These are phyloP conservation scores for Picochlorum sp. DNA, from an alignment of 139 green algal genomes.

Conservation along the genomic window DNA sequence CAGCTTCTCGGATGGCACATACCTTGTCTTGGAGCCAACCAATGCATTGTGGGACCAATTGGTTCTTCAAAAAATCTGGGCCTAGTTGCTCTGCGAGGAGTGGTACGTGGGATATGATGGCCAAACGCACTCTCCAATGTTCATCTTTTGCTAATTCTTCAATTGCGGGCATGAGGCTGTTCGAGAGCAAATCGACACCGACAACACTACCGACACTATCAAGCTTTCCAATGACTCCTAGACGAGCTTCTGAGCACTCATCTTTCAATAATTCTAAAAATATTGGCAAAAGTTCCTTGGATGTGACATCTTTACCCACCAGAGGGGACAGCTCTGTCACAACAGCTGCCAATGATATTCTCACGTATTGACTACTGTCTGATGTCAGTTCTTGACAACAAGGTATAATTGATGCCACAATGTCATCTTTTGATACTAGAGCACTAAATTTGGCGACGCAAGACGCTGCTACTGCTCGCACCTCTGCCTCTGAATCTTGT, in stretches of 20 bases:
- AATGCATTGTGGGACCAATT: conserved; percentile 91
- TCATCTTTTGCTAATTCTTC: conserved; percentile 95
- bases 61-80: conserved; percentile 57
- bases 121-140: conserved; percentile 96
- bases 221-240: conserved; percentile 98
- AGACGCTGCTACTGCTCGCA: conserved; percentile 60
- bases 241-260: conserved; percentile 87
- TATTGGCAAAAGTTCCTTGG: conserved; percentile 88
- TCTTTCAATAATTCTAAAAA: conserved; percentile 93
- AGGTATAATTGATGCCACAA: conserved; percentile 20
- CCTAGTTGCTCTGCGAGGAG: conserved; percentile 83
- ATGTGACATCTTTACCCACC: conserved; percentile 74
- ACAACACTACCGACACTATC: conserved; percentile 89
- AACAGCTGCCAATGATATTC: conserved; percentile 79
- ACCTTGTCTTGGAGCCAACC: conserved; percentile 77
- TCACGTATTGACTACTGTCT: conserved; percentile 84
- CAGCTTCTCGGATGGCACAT: conserved; percentile 83
- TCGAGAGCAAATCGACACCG: conserved; percentile 83
- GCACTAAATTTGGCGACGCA: conserved; percentile 26
- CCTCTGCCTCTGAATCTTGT: conserved; percentile 60
- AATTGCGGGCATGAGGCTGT: conserved; percentile 92
- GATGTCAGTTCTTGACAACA: conserved; percentile 79
- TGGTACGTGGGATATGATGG: conserved; percentile 98
- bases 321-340: conserved; percentile 93
- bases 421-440: conserved; percentile 37